Evolutionary conservation across 1,139 yeast species (phyloP).

Genomic region (Debaryomycetaceae sp.): DNA sequence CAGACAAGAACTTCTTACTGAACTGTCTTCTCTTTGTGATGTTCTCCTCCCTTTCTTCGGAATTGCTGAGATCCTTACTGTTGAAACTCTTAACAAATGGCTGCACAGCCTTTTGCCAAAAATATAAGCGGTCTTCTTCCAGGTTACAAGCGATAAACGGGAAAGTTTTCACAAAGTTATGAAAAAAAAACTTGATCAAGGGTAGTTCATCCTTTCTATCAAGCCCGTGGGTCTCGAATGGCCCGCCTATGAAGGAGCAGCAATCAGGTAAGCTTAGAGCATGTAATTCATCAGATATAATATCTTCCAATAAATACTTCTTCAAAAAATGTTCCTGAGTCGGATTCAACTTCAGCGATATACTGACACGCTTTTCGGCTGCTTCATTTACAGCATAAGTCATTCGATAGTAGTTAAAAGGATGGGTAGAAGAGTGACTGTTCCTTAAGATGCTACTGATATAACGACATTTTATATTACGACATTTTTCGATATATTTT

Average conservation of each 20-base stretch:
- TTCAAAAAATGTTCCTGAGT: conserved; percentile 82
- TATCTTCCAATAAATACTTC: conserved; percentile 65
- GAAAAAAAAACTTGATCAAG: conserved; percentile 61
- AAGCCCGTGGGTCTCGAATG: conserved; percentile 42
- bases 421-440: neutral
- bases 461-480: neutral
- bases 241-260: conserved; percentile 66
- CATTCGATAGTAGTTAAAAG: too few relatives aligned
- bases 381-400: neutral
- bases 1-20: conserved; percentile 55
- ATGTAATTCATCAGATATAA: conserved; percentile 61
- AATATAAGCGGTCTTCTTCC: conserved; percentile 47
- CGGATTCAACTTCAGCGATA: conserved; percentile 31
- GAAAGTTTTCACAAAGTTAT: conserved; percentile 58
- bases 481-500: neutral
- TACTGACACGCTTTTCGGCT: neutral
- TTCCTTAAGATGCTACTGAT: neutral
- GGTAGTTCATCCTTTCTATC: conserved; percentile 48
- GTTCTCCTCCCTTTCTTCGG: conserved; percentile 69
- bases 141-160: conserved; percentile 63
- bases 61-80: conserved; percentile 59
- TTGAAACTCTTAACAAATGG: conserved; percentile 77
- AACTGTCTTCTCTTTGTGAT: conserved; percentile 69
- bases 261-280: conserved; percentile 56
- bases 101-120: conserved; percentile 81